Conservation (phyloP, 2,329 filamentous ascomycete species). For the Alternaria rosae region DNA sequence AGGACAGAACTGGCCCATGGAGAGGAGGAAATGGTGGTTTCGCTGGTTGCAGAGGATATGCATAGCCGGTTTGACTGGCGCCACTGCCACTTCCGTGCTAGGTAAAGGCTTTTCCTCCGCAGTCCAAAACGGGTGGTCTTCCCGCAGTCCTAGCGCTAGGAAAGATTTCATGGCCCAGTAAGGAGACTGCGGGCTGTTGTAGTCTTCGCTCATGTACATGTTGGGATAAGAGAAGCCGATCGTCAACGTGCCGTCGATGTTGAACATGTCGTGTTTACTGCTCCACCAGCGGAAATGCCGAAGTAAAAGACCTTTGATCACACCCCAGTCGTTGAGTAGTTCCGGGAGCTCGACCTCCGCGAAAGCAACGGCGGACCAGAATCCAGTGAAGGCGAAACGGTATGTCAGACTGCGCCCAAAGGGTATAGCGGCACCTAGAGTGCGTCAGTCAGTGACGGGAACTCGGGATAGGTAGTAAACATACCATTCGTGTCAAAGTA, state of each 20-base stretch:
- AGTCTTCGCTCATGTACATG: conserved; percentile 64
- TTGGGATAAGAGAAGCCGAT: conserved; percentile 59
- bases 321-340: conserved; percentile 50
- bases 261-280: conserved; percentile 54
- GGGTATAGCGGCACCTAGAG: conserved; percentile 58
- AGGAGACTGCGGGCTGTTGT: conserved; percentile 64
- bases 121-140: conserved; percentile 57
- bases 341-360: conserved; percentile 52
- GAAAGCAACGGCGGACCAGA: conserved; percentile 57
- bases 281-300: conserved; percentile 62
- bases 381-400: conserved; percentile 59
- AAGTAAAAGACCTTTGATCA: conserved; percentile 59
- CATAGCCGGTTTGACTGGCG: conserved; percentile 42
- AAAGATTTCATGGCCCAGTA: conserved; percentile 65
- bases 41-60: conserved; percentile 57
- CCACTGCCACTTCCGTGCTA: neutral
- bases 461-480: neutral
- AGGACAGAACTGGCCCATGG: conserved; percentile 44
- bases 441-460: neutral
- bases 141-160: conserved; percentile 50
- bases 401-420: conserved; percentile 63
- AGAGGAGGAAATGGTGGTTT: conserved; percentile 45
- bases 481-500: conserved; percentile 59
- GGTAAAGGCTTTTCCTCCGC: conserved; percentile 51
- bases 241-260: conserved; percentile 58